Evolutionary conservation across 129 eudicot species (phyloP), one percentile per base, ranked within the genome.

Genomic region (Cynara cardunculus): DNA sequence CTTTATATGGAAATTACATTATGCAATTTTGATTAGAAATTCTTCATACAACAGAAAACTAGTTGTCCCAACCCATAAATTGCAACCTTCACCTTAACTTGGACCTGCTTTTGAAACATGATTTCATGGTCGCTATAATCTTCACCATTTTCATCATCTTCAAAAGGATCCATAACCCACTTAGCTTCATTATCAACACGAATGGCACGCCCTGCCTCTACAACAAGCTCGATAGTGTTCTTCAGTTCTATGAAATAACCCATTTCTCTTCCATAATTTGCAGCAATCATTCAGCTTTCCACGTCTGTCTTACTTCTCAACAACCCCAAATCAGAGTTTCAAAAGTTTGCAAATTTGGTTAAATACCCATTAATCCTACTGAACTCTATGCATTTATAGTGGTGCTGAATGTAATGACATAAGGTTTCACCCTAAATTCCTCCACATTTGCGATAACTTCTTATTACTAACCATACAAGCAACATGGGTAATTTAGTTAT

Each of bases 291-390:
- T 95, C 96, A 0, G 90, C 94, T 82, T 92, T 95, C 97, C 94
- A 92, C 19, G 99, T 97, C 61, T 92, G 94, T 82, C 81, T 90
- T 30, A 94, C 91, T 89, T 90, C 97, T 44, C 96, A 91, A 32
- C 73, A 92, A 12, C 97, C 99, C 99, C 99, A 95, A 61, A 95
- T 95, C 6, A 95, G 83, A 7, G 99, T 95, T 27, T 95, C 96
- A 67, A 84, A 89, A 14, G 99, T 95, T 78, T 86, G 92, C 81
- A 90, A 28, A 72, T 92, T 95, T 0, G 97, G 97, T 35, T 91
- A 84, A 46, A 95, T 71, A 10, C 85, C 92, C 84, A 92, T 92
- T 46, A 87, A 89, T 34, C 99, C 97, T 25, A 90, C 97, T 5
- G 97, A 88, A 83, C 95, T 89, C 96, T 94, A 92, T 34, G 97